These are phyloP conservation scores for Aspergillus homomorphus DNA, from an alignment of 495 filamentous ascomycete species.

Conservation along the genomic window DNA sequence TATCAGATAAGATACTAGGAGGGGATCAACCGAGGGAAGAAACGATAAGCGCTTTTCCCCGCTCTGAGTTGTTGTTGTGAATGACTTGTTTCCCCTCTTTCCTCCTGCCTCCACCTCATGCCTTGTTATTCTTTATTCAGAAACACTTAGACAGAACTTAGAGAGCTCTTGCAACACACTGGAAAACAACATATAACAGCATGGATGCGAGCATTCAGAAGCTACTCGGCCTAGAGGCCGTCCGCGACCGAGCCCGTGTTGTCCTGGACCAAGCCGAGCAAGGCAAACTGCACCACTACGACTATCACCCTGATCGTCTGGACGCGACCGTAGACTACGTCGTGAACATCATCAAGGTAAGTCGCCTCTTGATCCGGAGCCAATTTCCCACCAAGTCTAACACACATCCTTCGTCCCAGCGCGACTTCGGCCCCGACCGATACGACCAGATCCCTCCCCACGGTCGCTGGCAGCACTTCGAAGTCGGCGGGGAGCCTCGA, in stretches of 20 bases:
- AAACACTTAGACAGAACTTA: neutral
- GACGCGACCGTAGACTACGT: constrained; percentile 32
- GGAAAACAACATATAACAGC: neutral
- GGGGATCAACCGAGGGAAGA: neutral
- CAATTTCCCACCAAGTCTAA: neutral
- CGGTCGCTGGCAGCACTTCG: constrained; percentile 88
- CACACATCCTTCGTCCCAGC: constrained; percentile 25
- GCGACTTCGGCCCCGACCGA: constrained; percentile 52
- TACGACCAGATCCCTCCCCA: constrained; percentile 63
- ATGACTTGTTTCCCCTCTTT: neutral
- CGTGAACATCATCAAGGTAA: constrained; percentile 31
- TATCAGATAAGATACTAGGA: constrained; percentile 19
- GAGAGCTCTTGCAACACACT: neutral
- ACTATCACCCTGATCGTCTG: constrained; percentile 30
- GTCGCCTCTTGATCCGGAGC: neutral
- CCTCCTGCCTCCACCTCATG: neutral
- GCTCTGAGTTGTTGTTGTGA: constrained; percentile 1
- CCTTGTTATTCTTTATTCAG: neutral
- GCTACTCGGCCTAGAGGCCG: constrained; percentile 36
- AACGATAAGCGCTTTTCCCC: neutral
- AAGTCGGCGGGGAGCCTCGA: constrained; percentile 74
- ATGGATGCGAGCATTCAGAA: constrained; percentile 29
- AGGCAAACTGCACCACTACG: constrained; percentile 32
- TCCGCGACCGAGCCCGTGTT: constrained; percentile 31
- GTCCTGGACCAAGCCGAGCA: constrained; percentile 33